Conservation (phyloP, 2,329 filamentous ascomycete species). For the Xylariaceae sp. region DNA sequence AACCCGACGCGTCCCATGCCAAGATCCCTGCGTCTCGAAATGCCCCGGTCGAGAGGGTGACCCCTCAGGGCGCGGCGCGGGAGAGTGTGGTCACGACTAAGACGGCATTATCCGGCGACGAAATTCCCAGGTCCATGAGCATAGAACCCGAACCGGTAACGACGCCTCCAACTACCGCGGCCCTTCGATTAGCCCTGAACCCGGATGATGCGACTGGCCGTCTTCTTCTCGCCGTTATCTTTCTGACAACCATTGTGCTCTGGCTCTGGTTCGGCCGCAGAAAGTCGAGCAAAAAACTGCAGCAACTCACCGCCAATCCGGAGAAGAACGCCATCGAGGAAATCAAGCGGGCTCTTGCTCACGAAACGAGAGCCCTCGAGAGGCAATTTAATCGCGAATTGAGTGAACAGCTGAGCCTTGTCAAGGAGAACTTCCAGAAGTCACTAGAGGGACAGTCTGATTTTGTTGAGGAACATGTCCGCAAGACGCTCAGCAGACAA, state of each 20-base stretch:
- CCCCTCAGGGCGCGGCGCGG: constrained; percentile 1
- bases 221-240: constrained; percentile 13
- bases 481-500: constrained; percentile 23
- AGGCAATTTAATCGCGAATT: constrained; percentile 18
- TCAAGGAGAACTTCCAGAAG: constrained; percentile 22
- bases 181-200: not conserved
- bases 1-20: constrained; percentile 12
- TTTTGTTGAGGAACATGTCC: constrained; percentile 20
- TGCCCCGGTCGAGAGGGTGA: not conserved
- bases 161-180: not conserved
- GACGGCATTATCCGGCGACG: not conserved
- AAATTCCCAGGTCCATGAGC: not conserved
- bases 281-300: constrained; percentile 5
- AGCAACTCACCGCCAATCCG: constrained; percentile 1
- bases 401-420: constrained; percentile 12
- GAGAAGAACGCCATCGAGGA: constrained; percentile 15
- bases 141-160: not conserved
- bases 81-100: not conserved
- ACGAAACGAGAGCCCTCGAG: constrained; percentile 20
- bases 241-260: constrained; percentile 14
- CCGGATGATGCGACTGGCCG: constrained; percentile 3
- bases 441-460: constrained; percentile 18
- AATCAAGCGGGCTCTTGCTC: constrained; percentile 14
- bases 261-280: constrained; percentile 14
- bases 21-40: constrained; percentile 3